Conservation (phyloP, 768 basidiomycete species). For the Lepiota brunneoincarnata region DNA sequence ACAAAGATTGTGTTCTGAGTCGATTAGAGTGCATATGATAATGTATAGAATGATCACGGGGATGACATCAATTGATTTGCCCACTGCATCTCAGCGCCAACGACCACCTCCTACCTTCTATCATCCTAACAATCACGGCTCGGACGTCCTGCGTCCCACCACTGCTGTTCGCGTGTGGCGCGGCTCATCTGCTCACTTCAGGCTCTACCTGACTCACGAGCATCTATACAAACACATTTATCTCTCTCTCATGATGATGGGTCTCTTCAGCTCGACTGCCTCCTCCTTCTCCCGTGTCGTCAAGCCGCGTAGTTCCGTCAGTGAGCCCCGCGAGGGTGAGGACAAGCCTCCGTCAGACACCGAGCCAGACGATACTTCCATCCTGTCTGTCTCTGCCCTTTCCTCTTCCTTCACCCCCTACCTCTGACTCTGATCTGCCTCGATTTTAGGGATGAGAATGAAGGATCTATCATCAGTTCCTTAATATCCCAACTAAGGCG, state of each 20-base stretch:
- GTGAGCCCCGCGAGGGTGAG: conserved; percentile 42
- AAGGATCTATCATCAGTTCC: conserved; percentile 85
- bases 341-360: conserved; percentile 79
- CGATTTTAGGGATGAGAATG: conserved; percentile 78
- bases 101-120: background rate
- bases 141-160: background rate
- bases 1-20: conserved; percentile 73
- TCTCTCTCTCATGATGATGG: conserved; percentile 57
- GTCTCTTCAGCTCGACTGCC: conserved; percentile 70
- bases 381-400: conserved; percentile 55
- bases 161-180: background rate
- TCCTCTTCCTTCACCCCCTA: background rate
- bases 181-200: background rate
- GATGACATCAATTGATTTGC: conserved; percentile 16
- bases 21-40: conserved; percentile 5
- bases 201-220: background rate
- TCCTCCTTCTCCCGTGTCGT: conserved; percentile 50
- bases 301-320: conserved; percentile 65
- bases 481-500: conserved; percentile 89
- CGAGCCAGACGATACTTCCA: conserved; percentile 86
- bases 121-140: background rate
- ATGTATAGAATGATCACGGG: conserved; percentile 11
- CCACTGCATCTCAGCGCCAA: background rate
- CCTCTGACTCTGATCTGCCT: conserved; percentile 21
- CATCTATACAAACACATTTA: background rate